Percentiles rank a stretch among this genome's conserved stretches.
phyloP scores from a whole-genome alignment of 2,329 filamentous ascomycete genomes.

The Sodiomyces alkalinus region DNA sequence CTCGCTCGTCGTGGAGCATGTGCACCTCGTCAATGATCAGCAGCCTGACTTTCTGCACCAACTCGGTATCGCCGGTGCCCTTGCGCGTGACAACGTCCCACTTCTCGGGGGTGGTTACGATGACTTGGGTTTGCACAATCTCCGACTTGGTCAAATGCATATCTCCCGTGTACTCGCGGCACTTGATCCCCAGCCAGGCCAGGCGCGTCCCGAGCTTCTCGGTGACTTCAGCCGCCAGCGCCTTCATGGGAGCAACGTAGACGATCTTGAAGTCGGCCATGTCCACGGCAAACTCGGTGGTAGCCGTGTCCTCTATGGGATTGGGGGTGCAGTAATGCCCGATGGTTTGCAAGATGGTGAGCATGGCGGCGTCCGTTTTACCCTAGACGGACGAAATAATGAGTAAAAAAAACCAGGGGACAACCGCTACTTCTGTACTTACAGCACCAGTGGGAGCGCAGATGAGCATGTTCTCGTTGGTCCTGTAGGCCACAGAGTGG shows the following conservation, averaged over 20 bases:
- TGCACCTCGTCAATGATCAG: conserved; percentile 98
- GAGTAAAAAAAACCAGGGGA: conserved; percentile 2
- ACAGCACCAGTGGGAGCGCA: conserved; percentile 90
- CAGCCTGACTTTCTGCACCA: conserved; percentile 91
- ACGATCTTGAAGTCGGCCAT: conserved; percentile 93
- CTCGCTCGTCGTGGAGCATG: conserved; percentile 96
- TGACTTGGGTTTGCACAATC: conserved; percentile 91
- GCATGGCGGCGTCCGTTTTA: conserved; percentile 97
- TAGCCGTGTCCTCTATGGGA: conserved; percentile 57
- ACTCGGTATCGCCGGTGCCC: conserved; percentile 89
- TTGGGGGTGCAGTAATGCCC: conserved; percentile 72
- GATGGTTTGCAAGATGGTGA: conserved; percentile 83
- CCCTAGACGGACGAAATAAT: conserved; percentile 36
- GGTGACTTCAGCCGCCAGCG: conserved; percentile 87
- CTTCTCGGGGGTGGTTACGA: conserved; percentile 96
- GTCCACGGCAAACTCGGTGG: conserved; percentile 68
- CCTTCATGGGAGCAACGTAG: conserved; percentile 98
- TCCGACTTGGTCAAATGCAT: conserved; percentile 98
- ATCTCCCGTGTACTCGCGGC: conserved; percentile 89
- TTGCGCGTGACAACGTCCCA: conserved; percentile 98
- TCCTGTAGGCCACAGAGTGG: conserved; percentile 88
- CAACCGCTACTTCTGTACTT: conserved; percentile 17
- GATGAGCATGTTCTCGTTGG: conserved; percentile 96
- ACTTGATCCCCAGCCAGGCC: conserved; percentile 84
- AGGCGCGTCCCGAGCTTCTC: conserved; percentile 85